phyloP scores from a whole-genome alignment of 768 basidiomycete genomes.

The Cystofilobasidium macerans region DNA sequence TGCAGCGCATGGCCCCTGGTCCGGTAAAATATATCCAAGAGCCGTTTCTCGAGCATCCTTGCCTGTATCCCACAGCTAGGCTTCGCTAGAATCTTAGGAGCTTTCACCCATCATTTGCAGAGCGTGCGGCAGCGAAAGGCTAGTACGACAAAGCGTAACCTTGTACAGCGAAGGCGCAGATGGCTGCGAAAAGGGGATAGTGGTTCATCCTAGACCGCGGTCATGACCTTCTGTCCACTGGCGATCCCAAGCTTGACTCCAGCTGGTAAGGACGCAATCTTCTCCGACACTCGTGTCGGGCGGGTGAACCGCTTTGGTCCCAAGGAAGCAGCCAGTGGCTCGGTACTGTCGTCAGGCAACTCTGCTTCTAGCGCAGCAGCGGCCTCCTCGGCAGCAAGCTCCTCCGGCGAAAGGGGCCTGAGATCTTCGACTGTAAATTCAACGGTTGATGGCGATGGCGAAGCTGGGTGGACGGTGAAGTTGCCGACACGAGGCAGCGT shows the following conservation, averaged over 20 bases:
- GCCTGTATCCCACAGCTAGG: too few species aligned
- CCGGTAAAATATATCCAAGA: too few species aligned
- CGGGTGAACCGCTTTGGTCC: not conserved
- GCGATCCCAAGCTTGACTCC: not conserved
- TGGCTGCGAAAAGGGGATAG: not conserved
- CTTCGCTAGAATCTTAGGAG: too few species aligned
- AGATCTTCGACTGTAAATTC: conserved; percentile 3
- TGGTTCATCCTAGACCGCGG: not conserved
- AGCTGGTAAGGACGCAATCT: not conserved
- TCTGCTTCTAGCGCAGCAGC: not conserved
- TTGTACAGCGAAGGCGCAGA: not conserved
- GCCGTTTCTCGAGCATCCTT: too few species aligned
- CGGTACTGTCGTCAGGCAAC: not conserved
- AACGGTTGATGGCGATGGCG: not conserved
- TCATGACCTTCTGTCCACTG: not conserved
- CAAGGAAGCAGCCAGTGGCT: too few species aligned
- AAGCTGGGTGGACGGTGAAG: not conserved
- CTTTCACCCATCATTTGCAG: too few species aligned
- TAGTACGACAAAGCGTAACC: too few species aligned
- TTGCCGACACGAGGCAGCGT: conserved; percentile 16
- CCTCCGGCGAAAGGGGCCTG: conserved; percentile 6
- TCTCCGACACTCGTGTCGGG: not conserved
- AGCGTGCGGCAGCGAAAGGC: too few species aligned
- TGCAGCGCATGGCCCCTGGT: too few species aligned
- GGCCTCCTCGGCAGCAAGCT: not conserved